Evolutionary conservation across 495 filamentous ascomycete species (phyloP), one percentile per base, ranked within the genome.

Genomic region (Penicillium paxilli): DNA sequence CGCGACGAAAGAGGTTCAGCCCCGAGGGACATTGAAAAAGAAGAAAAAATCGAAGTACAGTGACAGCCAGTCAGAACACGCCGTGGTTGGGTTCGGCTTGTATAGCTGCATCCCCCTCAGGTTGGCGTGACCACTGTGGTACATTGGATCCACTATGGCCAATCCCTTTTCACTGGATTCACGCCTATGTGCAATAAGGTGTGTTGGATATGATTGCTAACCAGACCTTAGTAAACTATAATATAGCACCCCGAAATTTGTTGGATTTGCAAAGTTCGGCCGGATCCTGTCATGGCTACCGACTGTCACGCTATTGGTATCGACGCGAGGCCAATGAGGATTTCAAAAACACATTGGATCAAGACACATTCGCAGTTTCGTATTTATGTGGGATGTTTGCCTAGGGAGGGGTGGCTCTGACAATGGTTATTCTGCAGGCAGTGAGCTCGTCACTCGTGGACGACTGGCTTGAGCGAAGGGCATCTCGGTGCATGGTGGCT

Each of bases 401-500:
- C n/a, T n/a, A n/a, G n/a, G n/a, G n/a, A 8, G 35, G 20, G 8
- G n/a, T 41, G 37, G 37, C 9, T 21, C 35, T 17, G 17, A 7
- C 35, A 7, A 20, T 23, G 19, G 12, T 42, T 42, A 20, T 6
- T 42, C 40, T 11, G 23, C 19, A 22, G 21, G 6, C 12, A 7
- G 44, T 30, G 0, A 11, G 26, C 44, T 24, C n/a, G 44, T 28
- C 44, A n/a, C n/a, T 26, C 14, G 23, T 2, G 21, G 4, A 7
- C 16, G 23, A 46, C 23, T 46, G 14, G 3, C 7, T 26, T 46
- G 23, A 20, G 44, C 22, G 44, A 30, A 28, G 10, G 44, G 14
- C 44, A 46, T 26, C 44, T 46, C 24, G 4, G 23, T 30, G 44
- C 44, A 46, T 46, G 22, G 25, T 46, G 44, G 44, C 44, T 46